Percentiles rank a stretch among this genome's conserved stretches.
phyloP scores from a whole-genome alignment of 441 rosid genomes.

The Isatis lusitanica region DNA sequence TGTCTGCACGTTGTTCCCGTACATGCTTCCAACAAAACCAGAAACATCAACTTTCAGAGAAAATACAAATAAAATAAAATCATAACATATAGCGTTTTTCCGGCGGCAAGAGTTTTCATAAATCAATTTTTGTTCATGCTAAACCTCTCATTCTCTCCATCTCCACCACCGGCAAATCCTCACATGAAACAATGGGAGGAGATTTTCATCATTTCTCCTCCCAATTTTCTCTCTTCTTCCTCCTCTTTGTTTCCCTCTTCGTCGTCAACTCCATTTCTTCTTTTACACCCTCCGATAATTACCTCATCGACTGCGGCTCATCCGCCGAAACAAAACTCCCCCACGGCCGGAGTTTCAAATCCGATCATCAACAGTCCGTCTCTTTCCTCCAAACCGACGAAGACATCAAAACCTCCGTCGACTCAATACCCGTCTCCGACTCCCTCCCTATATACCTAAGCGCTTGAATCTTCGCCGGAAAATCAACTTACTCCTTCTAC shows the following conservation, averaged over 20 bases:
- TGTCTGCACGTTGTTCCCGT: slow-evolving; percentile 21
- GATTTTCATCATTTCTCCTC: slow-evolving; percentile 35
- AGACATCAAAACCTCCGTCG: slow-evolving; percentile 49
- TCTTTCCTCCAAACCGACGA: slow-evolving; percentile 49
- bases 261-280: slow-evolving; percentile 12
- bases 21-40: slow-evolving; percentile 39
- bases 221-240: slow-evolving; percentile 23
- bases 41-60: neutral
- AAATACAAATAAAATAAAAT: neutral
- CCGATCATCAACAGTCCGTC: slow-evolving; percentile 55
- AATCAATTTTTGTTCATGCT: neutral
- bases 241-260: neutral
- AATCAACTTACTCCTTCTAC: slow-evolving; percentile 45
- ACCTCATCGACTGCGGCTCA: slow-evolving; percentile 81
- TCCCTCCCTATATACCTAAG: slow-evolving; percentile 39
- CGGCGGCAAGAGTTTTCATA: slow-evolving; percentile 29
- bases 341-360: slow-evolving; percentile 64
- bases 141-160: slow-evolving; percentile 22
- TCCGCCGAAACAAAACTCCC: slow-evolving; percentile 52
- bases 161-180: slow-evolving; percentile 13
- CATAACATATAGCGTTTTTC: neutral
- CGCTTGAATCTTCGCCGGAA: slow-evolving; percentile 43
- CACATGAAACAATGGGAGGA: slow-evolving; percentile 39
- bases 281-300: slow-evolving; percentile 50
- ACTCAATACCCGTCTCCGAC: slow-evolving; percentile 44